Percentiles rank a stretch among this genome's conserved stretches.
phyloP scores from a whole-genome alignment of 2,329 filamentous ascomycete genomes.

The Fulvia fulva region DNA sequence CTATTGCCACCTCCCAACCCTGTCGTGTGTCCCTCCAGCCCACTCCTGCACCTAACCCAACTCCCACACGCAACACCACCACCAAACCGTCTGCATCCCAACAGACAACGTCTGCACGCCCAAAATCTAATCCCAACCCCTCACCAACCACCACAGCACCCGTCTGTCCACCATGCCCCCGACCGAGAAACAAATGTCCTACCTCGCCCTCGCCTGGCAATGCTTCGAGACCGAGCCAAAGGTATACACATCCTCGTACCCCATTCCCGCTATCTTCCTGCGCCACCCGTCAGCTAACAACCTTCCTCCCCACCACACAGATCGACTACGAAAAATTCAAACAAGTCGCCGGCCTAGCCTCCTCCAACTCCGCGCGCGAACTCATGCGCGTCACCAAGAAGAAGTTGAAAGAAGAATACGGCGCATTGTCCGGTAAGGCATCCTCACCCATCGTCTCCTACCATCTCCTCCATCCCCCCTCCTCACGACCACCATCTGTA shows the following conservation, averaged over 20 bases:
- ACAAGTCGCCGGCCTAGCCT: slow-evolving; percentile 26
- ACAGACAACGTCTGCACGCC: neutral
- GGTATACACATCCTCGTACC: slow-evolving; percentile 13
- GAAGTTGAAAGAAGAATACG: slow-evolving; percentile 30
- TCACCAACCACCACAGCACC: neutral
- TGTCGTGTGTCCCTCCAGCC: neutral
- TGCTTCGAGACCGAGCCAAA: slow-evolving; percentile 33
- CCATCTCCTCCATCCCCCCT: neutral
- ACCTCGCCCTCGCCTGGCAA: slow-evolving; percentile 31
- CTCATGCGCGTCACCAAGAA: slow-evolving; percentile 35
- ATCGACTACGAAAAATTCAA: slow-evolving; percentile 35
- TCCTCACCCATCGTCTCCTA: neutral
- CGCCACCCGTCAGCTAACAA: too few species aligned
- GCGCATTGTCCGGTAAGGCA: slow-evolving; percentile 10
- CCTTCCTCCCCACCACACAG: slow-evolving; percentile 11
- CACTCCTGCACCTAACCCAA: neutral
- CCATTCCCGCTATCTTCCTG: too few species aligned
- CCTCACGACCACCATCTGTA: neutral
- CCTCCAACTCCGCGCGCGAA: slow-evolving; percentile 29
- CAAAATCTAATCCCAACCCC: neutral
- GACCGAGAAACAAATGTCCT: slow-evolving; percentile 26
- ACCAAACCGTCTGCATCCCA: neutral
- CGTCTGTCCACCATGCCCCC: slow-evolving; percentile 25
- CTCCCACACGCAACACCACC: neutral
- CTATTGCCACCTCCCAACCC: neutral